These are phyloP conservation scores for Amaranthus hypochondriacus DNA, from an alignment of 148 eudicot genomes.

Conservation along the genomic window DNA sequence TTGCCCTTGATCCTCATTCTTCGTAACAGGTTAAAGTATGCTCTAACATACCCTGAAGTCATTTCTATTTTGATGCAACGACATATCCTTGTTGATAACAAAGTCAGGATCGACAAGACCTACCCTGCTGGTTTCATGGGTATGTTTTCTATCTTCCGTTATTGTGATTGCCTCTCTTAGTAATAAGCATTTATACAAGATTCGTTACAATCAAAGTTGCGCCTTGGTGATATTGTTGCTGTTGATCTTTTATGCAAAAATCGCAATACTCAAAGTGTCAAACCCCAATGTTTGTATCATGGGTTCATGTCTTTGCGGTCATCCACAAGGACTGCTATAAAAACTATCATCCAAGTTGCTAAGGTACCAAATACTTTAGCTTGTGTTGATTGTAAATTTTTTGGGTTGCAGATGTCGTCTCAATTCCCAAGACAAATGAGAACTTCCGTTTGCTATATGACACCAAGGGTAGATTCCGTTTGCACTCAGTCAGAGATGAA, in stretches of 20 bases:
- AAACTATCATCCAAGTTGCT: neutral
- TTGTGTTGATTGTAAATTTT: neutral
- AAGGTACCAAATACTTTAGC: neutral
- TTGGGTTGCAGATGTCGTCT: slow-evolving; percentile 41
- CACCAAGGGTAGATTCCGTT: slow-evolving; percentile 54
- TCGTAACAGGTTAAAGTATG: slow-evolving; percentile 54
- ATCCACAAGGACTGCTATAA: neutral
- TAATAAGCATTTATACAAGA: neutral
- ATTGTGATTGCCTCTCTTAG: neutral
- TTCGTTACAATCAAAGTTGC: neutral
- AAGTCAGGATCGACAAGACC: slow-evolving; percentile 38
- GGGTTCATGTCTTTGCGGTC: too few species aligned
- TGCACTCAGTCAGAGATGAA: slow-evolving; percentile 56
- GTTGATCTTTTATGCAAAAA: neutral
- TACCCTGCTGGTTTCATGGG: slow-evolving; percentile 62
- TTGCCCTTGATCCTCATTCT: slow-evolving; percentile 47
- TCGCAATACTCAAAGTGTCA: too few species aligned
- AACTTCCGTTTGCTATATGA: slow-evolving; percentile 59
- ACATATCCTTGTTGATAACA: slow-evolving; percentile 47
- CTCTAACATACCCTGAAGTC: slow-evolving; percentile 42
- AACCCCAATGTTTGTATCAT: too few species aligned
- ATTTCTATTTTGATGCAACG: slow-evolving; percentile 48
- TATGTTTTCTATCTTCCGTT: slow-evolving; percentile 16
- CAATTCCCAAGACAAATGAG: slow-evolving; percentile 59
- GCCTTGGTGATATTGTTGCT: neutral